phyloP scores from a whole-genome alignment of 2,329 filamentous ascomycete genomes.

The Pyricularia sp. region DNA sequence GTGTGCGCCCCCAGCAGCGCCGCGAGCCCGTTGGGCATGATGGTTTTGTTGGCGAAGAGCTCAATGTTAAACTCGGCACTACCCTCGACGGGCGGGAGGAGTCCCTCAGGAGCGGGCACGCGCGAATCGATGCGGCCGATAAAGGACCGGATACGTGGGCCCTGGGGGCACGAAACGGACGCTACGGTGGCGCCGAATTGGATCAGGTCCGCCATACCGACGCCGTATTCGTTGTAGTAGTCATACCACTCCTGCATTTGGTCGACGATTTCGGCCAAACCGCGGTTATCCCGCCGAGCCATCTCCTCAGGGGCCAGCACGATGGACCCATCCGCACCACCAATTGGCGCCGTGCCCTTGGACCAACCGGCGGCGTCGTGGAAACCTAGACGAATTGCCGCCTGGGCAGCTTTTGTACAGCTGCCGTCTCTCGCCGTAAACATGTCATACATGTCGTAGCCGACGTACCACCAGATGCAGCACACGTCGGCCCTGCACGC shows the following conservation, averaged over 20 bases:
- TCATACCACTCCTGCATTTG: constrained; percentile 26
- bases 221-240: constrained; percentile 25
- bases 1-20: constrained; percentile 46
- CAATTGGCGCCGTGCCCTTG: constrained; percentile 21
- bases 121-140: constrained; percentile 35
- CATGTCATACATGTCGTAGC: constrained; percentile 20
- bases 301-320: constrained; percentile 27
- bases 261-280: constrained; percentile 29
- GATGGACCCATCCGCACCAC: constrained; percentile 34
- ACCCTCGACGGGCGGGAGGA: constrained; percentile 32
- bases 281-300: constrained; percentile 27
- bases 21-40: constrained; percentile 36
- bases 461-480: constrained; percentile 28
- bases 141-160: constrained; percentile 36
- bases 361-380: constrained; percentile 34
- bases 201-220: constrained; percentile 43
- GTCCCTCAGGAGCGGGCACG: constrained; percentile 27
- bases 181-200: constrained; percentile 37
- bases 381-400: constrained; percentile 32
- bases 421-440: constrained; percentile 20
- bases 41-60: constrained; percentile 39
- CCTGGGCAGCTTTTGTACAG: constrained; percentile 29
- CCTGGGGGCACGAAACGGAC: constrained; percentile 38
- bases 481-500: constrained; percentile 16
- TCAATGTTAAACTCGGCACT: constrained; percentile 30